Conservation (phyloP, 352 stramenopile genomes). For the Globisporangium ultimum region DNA sequence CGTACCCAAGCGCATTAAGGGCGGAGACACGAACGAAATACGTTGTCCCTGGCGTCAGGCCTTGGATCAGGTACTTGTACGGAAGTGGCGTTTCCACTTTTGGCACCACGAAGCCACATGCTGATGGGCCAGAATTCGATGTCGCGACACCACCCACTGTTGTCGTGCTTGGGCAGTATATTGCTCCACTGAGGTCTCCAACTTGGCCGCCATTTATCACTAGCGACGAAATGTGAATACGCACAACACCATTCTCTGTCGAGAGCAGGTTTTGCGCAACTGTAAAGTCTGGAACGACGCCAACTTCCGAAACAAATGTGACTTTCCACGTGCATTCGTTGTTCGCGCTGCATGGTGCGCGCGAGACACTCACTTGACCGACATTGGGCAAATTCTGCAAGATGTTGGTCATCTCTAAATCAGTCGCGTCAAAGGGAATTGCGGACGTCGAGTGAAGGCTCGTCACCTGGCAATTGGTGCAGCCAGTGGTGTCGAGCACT, state of each 20-base stretch:
- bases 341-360: slow-evolving; percentile 28
- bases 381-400: slow-evolving; percentile 94
- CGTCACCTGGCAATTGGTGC: slow-evolving; percentile 74
- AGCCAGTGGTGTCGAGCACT: slow-evolving; percentile 81
- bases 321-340: slow-evolving; percentile 79
- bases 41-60: slow-evolving; percentile 47
- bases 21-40: slow-evolving; percentile 76
- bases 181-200: slow-evolving; percentile 33
- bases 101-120: slow-evolving; percentile 34
- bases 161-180: slow-evolving; percentile 44
- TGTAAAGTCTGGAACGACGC: slow-evolving; percentile 40
- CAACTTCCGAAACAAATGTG: slow-evolving; percentile 75
- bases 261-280: slow-evolving; percentile 44
- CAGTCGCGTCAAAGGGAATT: slow-evolving; percentile 69
- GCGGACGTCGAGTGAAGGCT: slow-evolving; percentile 51
- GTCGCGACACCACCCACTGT: slow-evolving; percentile 15
- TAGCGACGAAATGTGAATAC: slow-evolving; percentile 30
- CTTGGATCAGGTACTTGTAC: slow-evolving; percentile 52
- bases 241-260: slow-evolving; percentile 31
- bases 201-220: slow-evolving; percentile 17
- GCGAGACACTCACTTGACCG: slow-evolving; percentile 81
- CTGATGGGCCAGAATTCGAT: slow-evolving; percentile 21
- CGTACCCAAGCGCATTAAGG: slow-evolving; percentile 61
- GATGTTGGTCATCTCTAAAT: slow-evolving; percentile 60
- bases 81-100: slow-evolving; percentile 19